phyloP scores from a whole-genome alignment of 2,329 filamentous ascomycete genomes.

The Penicillium sp. region DNA sequence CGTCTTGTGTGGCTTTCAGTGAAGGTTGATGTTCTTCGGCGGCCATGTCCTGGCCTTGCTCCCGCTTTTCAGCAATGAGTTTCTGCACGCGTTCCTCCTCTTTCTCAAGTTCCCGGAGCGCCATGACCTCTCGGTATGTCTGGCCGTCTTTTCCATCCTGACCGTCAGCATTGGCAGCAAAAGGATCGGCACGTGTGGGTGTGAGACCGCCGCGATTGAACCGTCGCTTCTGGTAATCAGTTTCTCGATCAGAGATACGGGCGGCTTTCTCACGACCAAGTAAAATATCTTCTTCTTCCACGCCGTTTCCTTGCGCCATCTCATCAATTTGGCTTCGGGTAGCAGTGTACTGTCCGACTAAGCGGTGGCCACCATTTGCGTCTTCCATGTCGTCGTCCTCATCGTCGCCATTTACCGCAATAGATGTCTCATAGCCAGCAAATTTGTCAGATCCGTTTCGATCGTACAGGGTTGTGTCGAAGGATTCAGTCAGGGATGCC shows the following conservation, averaged over 20 bases:
- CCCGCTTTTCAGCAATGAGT: slow-evolving; percentile 70
- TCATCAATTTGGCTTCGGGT: slow-evolving; percentile 89
- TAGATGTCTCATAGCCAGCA: slow-evolving; percentile 83
- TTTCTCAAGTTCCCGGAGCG: slow-evolving; percentile 78
- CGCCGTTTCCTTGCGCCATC: slow-evolving; percentile 75
- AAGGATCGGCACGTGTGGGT: slow-evolving; percentile 78
- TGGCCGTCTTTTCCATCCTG: slow-evolving; percentile 64
- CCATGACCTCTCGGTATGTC: slow-evolving; percentile 88
- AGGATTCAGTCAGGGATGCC: slow-evolving; percentile 78
- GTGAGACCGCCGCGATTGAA: slow-evolving; percentile 77
- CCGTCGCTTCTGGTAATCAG: slow-evolving; percentile 93
- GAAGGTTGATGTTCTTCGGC: slow-evolving; percentile 64
- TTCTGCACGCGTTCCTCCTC: slow-evolving; percentile 84
- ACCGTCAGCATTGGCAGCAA: slow-evolving; percentile 67
- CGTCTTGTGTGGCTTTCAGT: slow-evolving; percentile 58
- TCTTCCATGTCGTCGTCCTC: slow-evolving; percentile 70
- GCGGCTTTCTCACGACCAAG: slow-evolving; percentile 81
- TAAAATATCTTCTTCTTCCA: slow-evolving; percentile 87
- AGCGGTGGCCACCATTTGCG: slow-evolving; percentile 64
- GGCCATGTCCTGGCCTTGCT: slow-evolving; percentile 51
- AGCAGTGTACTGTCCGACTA: slow-evolving; percentile 94
- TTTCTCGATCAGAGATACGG: slow-evolving; percentile 86
- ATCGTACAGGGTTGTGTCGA: slow-evolving; percentile 85
- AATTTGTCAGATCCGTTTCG: slow-evolving; percentile 71
- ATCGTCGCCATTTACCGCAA: slow-evolving; percentile 71